Evolutionary conservation across 352 stramenopile species (phyloP).

Genomic region (Peronospora belbahrii): DNA sequence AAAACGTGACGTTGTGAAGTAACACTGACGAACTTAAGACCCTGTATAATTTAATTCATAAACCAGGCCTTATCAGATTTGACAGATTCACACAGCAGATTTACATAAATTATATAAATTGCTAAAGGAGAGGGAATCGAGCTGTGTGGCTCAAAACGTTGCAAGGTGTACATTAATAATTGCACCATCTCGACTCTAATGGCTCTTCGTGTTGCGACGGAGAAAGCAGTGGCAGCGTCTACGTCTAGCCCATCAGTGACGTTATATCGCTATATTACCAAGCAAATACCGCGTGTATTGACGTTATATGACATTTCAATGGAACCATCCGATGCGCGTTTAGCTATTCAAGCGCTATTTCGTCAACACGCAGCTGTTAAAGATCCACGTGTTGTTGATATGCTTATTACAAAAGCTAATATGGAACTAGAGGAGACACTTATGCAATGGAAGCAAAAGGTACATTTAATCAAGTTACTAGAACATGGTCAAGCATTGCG

Average conservation of each 20-base stretch:
- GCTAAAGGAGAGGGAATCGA: background rate
- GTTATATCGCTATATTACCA: conserved; percentile 85
- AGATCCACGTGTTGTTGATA: conserved; percentile 90
- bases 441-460: conserved; percentile 97
- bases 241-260: conserved; percentile 69
- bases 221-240: conserved; percentile 47
- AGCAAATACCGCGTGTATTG: conserved; percentile 92
- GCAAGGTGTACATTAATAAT: conserved; percentile 1
- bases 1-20: too few relatives aligned
- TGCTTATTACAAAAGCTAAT: conserved; percentile 96
- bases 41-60: background rate
- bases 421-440: conserved; percentile 97
- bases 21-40: too few relatives aligned
- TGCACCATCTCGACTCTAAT: conserved; percentile 20
- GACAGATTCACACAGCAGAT: too few relatives aligned
- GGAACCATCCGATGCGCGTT: conserved; percentile 81
- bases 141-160: conserved; percentile 19
- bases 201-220: conserved; percentile 65
- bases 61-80: too few relatives aligned
- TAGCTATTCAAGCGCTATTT: conserved; percentile 91
- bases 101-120: conserved; percentile 1
- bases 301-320: conserved; percentile 97
- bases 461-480: conserved; percentile 87
- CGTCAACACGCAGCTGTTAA: conserved; percentile 91
- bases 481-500: conserved; percentile 57